Percentiles rank a stretch among this genome's conserved stretches.
Evolutionary conservation across 306 rosid species (phyloP).

Genomic region (Cicer arietinum): DNA sequence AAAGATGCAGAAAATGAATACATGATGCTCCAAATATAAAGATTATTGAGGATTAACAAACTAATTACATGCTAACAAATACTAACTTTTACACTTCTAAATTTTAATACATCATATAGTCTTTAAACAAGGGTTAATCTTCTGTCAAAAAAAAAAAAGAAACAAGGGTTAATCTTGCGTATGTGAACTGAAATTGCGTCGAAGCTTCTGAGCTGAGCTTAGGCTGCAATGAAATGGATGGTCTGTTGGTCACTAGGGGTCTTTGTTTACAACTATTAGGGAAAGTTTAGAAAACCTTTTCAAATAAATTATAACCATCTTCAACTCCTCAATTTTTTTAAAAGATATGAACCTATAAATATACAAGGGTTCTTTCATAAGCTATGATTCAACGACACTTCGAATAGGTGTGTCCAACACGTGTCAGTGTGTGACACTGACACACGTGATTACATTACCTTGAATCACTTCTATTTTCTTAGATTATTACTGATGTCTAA

Average conservation of each 20-base stretch:
- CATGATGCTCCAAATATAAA: too few species aligned
- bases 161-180: too few species aligned
- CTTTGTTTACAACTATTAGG: not conserved
- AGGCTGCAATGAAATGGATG: constrained; percentile 4
- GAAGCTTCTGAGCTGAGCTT: not conserved
- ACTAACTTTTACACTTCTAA: too few species aligned
- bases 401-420: too few species aligned
- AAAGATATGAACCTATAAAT: not conserved
- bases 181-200: constrained; percentile 1
- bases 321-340: not conserved
- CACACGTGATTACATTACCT: too few species aligned
- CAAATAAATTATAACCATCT: not conserved
- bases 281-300: not conserved
- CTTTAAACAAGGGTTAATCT: not conserved
- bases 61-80: too few species aligned
- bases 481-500: too few species aligned
- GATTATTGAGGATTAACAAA: too few species aligned
- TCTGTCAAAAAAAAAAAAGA: not conserved
- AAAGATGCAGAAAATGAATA: too few species aligned
- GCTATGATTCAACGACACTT: too few species aligned
- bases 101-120: not conserved
- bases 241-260: not conserved
- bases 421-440: too few species aligned
- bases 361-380: not conserved
- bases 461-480: too few species aligned